Conservation (phyloP, 176 grass and related monocot genomes). For the Chloris gayana region DNA sequence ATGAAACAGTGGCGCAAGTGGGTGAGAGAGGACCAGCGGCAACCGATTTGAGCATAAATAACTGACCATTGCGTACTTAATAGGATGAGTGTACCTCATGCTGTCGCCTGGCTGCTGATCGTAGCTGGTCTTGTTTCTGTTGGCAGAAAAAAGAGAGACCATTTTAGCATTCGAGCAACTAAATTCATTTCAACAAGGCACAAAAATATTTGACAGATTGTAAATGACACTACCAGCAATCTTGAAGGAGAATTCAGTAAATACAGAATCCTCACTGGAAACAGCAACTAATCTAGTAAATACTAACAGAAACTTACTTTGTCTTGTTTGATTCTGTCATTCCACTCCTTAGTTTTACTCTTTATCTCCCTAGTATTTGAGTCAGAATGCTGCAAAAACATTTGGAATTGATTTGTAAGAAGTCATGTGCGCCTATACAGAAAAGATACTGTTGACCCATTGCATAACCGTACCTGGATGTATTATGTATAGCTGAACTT, state of each 20-base stretch:
- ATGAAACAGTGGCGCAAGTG: too few relatives aligned
- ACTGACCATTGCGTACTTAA: not conserved
- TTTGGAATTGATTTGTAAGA: not conserved
- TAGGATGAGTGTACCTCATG: slow-evolving; percentile 60
- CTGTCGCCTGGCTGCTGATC: slow-evolving; percentile 54
- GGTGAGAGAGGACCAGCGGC: too few relatives aligned
- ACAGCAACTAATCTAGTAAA: not conserved
- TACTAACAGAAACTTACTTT: slow-evolving; percentile 40
- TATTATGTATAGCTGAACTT: not conserved
- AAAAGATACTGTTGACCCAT: not conserved
- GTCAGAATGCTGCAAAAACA: slow-evolving; percentile 42
- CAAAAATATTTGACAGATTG: not conserved
- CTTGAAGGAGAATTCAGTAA: not conserved
- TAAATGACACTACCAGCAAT: not conserved
- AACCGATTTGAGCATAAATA: too few relatives aligned
- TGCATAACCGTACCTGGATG: not conserved
- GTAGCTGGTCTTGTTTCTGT: slow-evolving; percentile 77
- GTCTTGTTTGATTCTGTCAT: slow-evolving; percentile 39
- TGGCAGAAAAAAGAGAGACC: slow-evolving; percentile 6
- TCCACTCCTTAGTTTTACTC: slow-evolving; percentile 16
- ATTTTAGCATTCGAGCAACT: slow-evolving; percentile 25
- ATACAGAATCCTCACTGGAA: not conserved
- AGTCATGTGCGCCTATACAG: too few relatives aligned
- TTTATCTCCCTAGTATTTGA: slow-evolving; percentile 33
- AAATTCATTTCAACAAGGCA: not conserved